Evolutionary conservation across 331 rosid genomes (phyloP), one percentile per base, ranked within the genome.

Genomic region (Malus hybrid): DNA sequence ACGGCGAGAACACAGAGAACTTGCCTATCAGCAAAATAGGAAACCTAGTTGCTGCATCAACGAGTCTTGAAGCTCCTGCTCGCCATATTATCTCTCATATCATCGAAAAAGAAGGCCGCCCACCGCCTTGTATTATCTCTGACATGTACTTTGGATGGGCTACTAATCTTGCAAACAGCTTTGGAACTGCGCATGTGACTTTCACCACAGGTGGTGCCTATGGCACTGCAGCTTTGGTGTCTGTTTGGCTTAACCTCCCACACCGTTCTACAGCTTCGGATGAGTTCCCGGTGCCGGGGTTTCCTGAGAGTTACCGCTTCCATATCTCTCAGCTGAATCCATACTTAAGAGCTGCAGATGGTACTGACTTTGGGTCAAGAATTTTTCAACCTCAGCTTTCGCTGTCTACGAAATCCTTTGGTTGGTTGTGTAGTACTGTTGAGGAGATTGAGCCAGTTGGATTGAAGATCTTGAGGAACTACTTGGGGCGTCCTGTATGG

Each of bases 201-300:
- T 89, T 89, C 86, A 69, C 88, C 29, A 89, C 92, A 39, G 56
- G 81, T 63, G 92, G 94, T 54, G 97, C 93, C 31, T 91, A 89
- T 63, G 95, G 97, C 75, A 76, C 88, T 39, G 20, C 88, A 42
- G 84, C 80, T 2, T 76, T 76, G 44, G 0, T 64, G 32, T 83
- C 87, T 2, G 13, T 83, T 3, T 83, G 84, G 84, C 63, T 60
- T 28, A 34, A 83, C 22, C 79, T 83, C 67, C 87, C 87, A 5
- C 84, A 80, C 28, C 77, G 68, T 1, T 22, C 6, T 5, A 52
- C 31, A 0, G 22, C 54, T 1, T 56, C 77, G 2, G 55, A 71
- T 44, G 86, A 84, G 80, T 89, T 89, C 34, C 28, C 24, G 6
- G 48, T 80, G 8, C 92, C 85, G 1, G 97, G 93, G 3, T 89